Percentiles rank a stretch among this genome's conserved stretches.
These are phyloP conservation scores for Juncus inflexus DNA, from an alignment of 176 grass and related monocot species.

Conservation along the genomic window DNA sequence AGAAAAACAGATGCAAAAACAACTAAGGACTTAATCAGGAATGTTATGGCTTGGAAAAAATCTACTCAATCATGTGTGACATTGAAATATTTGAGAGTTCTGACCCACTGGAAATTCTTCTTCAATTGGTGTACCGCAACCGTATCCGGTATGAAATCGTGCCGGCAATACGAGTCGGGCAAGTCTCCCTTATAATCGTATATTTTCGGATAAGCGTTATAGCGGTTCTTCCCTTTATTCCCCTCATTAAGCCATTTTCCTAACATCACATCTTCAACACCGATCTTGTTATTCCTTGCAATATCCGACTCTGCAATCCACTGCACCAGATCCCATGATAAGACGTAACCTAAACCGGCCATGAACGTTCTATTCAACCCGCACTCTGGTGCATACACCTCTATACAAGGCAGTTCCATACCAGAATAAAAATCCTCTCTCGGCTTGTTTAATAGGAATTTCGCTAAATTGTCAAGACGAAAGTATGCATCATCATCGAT, in stretches of 20 bases:
- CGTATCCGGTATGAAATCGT: constrained; percentile 35
- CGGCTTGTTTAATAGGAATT: constrained; percentile 30
- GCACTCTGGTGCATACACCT: background rate
- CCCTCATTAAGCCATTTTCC: constrained; percentile 41
- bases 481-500: constrained; percentile 64
- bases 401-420: constrained; percentile 32
- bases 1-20: background rate
- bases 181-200: constrained; percentile 37
- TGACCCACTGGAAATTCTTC: constrained; percentile 33
- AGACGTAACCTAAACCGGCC: constrained; percentile 44
- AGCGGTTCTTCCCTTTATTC: constrained; percentile 37
- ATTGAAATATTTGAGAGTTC: constrained; percentile 56
- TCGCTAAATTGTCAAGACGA: constrained; percentile 26
- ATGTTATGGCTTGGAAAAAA: constrained; percentile 25
- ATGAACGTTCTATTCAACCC: constrained; percentile 41
- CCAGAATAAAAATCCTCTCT: constrained; percentile 41
- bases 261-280: constrained; percentile 44
- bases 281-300: constrained; percentile 25
- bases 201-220: constrained; percentile 37
- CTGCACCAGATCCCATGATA: constrained; percentile 44
- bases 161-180: constrained; percentile 35
- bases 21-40: background rate
- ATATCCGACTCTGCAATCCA: constrained; percentile 54
- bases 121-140: constrained; percentile 57
- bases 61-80: constrained; percentile 33